Evolutionary conservation across 1,139 yeast genomes (phyloP), one percentile per base, ranked within the genome.

Genomic region (Saccharomycopsis hybrid): DNA sequence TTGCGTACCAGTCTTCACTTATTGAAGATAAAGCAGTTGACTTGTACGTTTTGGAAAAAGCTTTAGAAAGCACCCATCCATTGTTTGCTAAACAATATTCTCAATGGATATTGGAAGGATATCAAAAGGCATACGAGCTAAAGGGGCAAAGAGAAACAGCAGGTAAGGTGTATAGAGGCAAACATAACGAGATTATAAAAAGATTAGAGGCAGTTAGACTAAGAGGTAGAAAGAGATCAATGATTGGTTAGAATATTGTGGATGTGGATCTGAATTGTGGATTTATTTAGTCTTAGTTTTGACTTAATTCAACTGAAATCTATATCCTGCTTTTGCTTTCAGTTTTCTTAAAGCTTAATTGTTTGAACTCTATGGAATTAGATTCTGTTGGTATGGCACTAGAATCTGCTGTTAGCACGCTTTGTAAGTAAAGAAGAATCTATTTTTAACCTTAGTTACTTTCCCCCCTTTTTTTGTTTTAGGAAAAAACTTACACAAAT

Each of bases 1-100:
- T 94, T 24, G 73, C 75, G 0, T 79, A 89, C n/a, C 81, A 82
- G 52, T 81, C 95, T 1, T 76, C 78, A 0, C 63, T 88, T 55
- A 76, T 86, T 0, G 98, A 94, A 60, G 97, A 92, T 62, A 89
- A 88, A 64, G 97, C 98, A 2, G 98, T 94, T 13, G 99, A 94
- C 64, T 65, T 94, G 54, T 94, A 92, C 61, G 97, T 94, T 7
- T 69, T 94, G 55, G 98, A 94, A 64, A 73, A 97, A 59, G 98
- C 99, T 1, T 77, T 94, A 25, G 68, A 78, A 39, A 86, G 96
- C 57, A 94, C 98, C 0, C 98, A 94, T 64, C 92, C 98, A 0
- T 73, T 74, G 3, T 77, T 76, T 60, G 74, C 96, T 3, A 77
- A 73, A 1, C 60, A 65, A 42, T 88, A 89, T 63, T 82, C 78